phyloP scores from a whole-genome alignment of 148 eudicot species.

The Rhododendron ovatum region DNA sequence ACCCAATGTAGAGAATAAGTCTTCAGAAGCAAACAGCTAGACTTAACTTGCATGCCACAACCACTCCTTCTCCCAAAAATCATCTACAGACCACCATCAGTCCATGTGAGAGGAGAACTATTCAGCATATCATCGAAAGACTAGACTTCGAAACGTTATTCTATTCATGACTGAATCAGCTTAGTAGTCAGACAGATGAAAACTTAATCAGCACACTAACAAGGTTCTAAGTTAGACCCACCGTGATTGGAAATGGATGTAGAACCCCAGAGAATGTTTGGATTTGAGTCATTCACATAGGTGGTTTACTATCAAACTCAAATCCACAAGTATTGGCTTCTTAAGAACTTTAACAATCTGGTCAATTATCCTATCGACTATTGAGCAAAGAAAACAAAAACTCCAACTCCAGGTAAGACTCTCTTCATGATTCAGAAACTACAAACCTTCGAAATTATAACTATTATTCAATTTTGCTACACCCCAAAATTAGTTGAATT shows the following conservation, averaged over 20 bases:
- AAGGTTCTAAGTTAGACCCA: not conserved
- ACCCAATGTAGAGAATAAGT: no score
- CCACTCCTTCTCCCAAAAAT: not conserved
- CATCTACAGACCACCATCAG: not conserved
- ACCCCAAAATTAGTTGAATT: no score
- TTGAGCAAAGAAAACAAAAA: not conserved
- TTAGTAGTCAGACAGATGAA: not conserved
- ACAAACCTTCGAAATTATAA: not conserved
- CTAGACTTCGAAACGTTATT: no score
- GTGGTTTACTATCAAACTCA: not conserved
- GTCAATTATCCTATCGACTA: not conserved
- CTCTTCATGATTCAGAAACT: not conserved
- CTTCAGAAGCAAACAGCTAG: no score
- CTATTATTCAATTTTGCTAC: conserved; percentile 17
- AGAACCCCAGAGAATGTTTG: not conserved
- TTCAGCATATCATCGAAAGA: not conserved
- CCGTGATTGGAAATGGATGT: not conserved
- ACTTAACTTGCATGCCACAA: no score
- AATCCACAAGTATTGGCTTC: not conserved
- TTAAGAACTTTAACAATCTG: no score
- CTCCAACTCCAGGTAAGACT: not conserved
- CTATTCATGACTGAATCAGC: not conserved
- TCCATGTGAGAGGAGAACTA: not conserved
- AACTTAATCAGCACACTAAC: not conserved
- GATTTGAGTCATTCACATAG: not conserved